Base-by-base conservation (phyloP, 768 basidiomycete species). In the Rubroboletus satanas region DNA sequence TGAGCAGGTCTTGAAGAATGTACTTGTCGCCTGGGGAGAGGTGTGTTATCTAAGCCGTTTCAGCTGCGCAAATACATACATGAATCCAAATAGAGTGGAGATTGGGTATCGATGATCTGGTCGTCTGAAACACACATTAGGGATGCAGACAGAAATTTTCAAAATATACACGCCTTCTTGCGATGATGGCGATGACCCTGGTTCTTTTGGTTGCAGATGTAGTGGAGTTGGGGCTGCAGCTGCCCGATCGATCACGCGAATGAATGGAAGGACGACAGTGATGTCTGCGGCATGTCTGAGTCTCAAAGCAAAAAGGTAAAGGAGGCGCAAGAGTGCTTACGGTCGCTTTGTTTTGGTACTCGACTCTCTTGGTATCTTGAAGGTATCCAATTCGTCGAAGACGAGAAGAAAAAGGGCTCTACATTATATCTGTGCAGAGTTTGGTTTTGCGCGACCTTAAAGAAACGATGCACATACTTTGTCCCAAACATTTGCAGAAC, bases 391-490 rank as follows among this genome's bases (percentile, higher is more conserved):
- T 82, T 84, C 3, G 82, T 64, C 2, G 82, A 80, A 1, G 83
- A 84, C 0, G 82, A 81, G 64, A 84, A 85, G 62, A 81, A 85
- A 65, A 85, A 84, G 0, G 84, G 84, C 57, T 85, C 84, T 53
- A 85, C 72, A 41, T 73, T 72, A 52, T 80, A 83, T 62, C 83
- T 73, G 21, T 12, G 12, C 42, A 31, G 31, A 1, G 44, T 43
- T 45, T 33, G 26, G 1, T 44, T 5, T 37, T n/a, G 31, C 4
- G 3, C 14, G 18, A 39, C 15, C 18, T 5, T 11, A 31, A 32
- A 36, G 12, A 42, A 37, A 45, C 0, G 6, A 36, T 6, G 9
- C 0, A 60, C 73, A 49, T 57, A 83, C 84, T 64, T 81, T 37
- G 78, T 73, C 10, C 84, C 83, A 7, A 84, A 68, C 75, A 83